A percentile compares a stretch with the other conserved stretches of the same genome.
Evolutionary conservation across 768 basidiomycete species (phyloP).

Genomic region (Pisolithus orientalis): DNA sequence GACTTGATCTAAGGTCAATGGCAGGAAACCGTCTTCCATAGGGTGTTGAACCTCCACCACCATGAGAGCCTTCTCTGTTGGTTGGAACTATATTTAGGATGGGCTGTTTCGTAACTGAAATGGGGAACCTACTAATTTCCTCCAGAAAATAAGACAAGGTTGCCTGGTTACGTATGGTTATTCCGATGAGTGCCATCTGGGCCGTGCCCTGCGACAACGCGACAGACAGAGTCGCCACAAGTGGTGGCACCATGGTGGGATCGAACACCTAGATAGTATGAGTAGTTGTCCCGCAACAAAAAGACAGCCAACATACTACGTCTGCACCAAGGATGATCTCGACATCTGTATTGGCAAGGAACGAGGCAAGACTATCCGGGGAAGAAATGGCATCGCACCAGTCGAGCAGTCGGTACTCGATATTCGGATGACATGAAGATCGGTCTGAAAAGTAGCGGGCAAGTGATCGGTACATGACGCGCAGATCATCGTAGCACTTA

Average conservation of each 20-base stretch:
- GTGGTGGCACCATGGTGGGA: conserved; percentile 49
- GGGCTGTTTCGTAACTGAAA: background rate
- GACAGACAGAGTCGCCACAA: conserved; percentile 42
- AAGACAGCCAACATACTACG: conserved; percentile 28
- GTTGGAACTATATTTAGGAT: background rate
- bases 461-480: background rate
- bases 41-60: conserved; percentile 23
- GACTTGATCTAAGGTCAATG: conserved; percentile 25
- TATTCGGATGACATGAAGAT: conserved; percentile 42
- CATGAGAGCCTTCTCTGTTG: conserved; percentile 16
- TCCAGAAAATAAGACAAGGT: conserved; percentile 45
- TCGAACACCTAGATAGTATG: conserved; percentile 55
- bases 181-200: conserved; percentile 28
- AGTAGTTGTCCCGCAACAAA: background rate
- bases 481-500: conserved; percentile 30
- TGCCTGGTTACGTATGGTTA: conserved; percentile 47
- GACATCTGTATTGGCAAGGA: conserved; percentile 37
- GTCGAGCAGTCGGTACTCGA: conserved; percentile 48
- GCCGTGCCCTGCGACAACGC: conserved; percentile 18
- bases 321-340: conserved; percentile 72
- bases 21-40: conserved; percentile 13
- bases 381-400: conserved; percentile 56
- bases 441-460: conserved; percentile 35
- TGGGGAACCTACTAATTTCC: conserved; percentile 21
- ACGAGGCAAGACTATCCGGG: conserved; percentile 10